These are phyloP conservation scores for Paramecium caudatum DNA, from an alignment of 73 alveolate species.

Conservation along the genomic window DNA sequence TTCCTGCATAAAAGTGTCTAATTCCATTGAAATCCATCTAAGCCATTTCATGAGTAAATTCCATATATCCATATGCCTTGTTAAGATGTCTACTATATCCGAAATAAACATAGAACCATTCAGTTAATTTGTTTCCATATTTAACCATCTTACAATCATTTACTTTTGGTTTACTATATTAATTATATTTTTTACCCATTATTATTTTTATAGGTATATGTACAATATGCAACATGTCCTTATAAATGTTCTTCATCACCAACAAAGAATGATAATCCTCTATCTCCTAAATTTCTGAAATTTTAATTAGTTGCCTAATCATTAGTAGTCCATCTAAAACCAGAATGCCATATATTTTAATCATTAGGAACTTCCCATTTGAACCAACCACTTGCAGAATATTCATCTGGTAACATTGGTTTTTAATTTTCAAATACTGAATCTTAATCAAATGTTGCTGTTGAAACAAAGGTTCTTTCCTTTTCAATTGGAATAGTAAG, in stretches of 20 bases:
- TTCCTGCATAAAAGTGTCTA: constrained; percentile 35
- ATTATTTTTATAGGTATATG: constrained; percentile 5
- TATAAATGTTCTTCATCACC: constrained; percentile 33
- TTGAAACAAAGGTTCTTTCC: constrained; percentile 55
- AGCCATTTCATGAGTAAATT: constrained; percentile 39
- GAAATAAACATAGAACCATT: constrained; percentile 66
- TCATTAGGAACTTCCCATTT: neutral
- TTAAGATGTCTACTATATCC: constrained; percentile 34
- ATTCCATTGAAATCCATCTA: constrained; percentile 25
- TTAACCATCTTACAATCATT: constrained; percentile 46
- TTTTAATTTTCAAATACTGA: constrained; percentile 14
- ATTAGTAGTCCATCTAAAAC: neutral
- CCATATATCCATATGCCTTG: constrained; percentile 49
- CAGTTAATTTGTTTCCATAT: constrained; percentile 21
- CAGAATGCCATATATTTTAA: neutral
- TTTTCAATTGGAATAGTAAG: constrained; percentile 39
- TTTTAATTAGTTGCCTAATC: constrained; percentile 14
- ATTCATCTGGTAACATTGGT: constrained; percentile 51
- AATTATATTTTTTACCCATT: constrained; percentile 1
- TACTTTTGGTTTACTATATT: neutral
- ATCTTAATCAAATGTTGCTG: constrained; percentile 40
- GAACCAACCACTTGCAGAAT: constrained; percentile 69
- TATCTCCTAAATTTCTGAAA: constrained; percentile 56
- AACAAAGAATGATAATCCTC: constrained; percentile 59
- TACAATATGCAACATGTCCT: constrained; percentile 47